These are phyloP conservation scores for Sarocladiaceae sp. DNA, from an alignment of 2,329 filamentous ascomycete genomes.

Conservation along the genomic window DNA sequence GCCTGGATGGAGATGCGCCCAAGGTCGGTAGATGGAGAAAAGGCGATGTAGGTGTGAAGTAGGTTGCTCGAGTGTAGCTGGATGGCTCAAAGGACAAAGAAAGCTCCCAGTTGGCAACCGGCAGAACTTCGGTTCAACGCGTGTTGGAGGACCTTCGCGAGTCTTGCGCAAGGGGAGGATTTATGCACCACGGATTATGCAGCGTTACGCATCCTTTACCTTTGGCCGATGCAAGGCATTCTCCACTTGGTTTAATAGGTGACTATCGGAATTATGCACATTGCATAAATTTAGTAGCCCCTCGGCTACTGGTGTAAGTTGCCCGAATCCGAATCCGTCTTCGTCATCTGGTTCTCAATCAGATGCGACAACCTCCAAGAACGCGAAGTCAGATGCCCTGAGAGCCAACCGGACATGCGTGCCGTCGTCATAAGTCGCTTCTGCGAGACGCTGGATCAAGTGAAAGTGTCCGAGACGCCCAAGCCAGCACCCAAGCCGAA, in stretches of 20 bases:
- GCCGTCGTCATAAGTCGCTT: constrained; percentile 22
- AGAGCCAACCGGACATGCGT: constrained; percentile 19
- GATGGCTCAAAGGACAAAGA: constrained; percentile 2
- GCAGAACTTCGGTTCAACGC: constrained; percentile 2
- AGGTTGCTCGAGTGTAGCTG: background rate
- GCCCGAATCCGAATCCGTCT: constrained; percentile 1
- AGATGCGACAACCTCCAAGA: too few relatives aligned
- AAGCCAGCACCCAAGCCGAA: constrained; percentile 13
- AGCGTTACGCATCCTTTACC: background rate
- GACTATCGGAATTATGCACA: too few relatives aligned
- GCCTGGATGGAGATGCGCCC: background rate
- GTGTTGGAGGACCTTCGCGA: background rate
- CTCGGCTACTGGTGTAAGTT: constrained; percentile 1
- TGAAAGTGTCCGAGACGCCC: constrained; percentile 19
- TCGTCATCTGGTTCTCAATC: background rate
- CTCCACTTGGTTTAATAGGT: background rate
- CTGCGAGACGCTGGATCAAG: constrained; percentile 16
- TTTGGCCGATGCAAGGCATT: background rate
- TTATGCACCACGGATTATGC: too few relatives aligned
- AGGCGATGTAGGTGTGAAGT: background rate
- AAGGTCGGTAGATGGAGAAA: background rate
- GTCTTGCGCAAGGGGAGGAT: too few relatives aligned
- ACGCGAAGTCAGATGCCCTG: too few relatives aligned
- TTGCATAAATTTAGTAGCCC: too few relatives aligned
- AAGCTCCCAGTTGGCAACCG: constrained; percentile 9